A percentile compares a stretch with the other conserved stretches of the same genome.
Evolutionary conservation across 805 yeast species (phyloP).

Genomic region (Nakazawaea peltata): DNA sequence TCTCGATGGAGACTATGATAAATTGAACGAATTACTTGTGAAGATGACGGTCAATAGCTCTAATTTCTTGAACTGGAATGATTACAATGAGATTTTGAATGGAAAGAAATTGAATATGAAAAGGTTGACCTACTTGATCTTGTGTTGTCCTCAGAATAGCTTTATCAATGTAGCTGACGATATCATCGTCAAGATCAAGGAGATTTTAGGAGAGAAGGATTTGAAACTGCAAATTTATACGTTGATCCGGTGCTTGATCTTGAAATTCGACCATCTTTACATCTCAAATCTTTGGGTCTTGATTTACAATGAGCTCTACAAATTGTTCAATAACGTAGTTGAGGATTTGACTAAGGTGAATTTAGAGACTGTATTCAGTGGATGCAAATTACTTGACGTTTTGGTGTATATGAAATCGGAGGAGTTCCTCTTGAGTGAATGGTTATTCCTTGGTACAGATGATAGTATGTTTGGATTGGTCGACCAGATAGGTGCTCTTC

Average conservation of each 20-base stretch:
- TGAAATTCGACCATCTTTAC: constrained; percentile 57
- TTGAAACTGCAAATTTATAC: constrained; percentile 39
- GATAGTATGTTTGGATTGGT: constrained; percentile 28
- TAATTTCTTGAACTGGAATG: constrained; percentile 67
- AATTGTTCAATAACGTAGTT: constrained; percentile 8
- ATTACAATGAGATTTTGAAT: constrained; percentile 44
- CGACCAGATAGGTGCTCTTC: constrained; percentile 35
- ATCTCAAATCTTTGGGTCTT: constrained; percentile 64
- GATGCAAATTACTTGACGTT: constrained; percentile 74
- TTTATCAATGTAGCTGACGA: constrained; percentile 39
- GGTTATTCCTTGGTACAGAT: constrained; percentile 64
- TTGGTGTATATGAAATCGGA: constrained; percentile 61
- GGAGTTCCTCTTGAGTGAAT: constrained; percentile 69
- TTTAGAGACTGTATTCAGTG: constrained; percentile 38
- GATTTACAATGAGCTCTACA: constrained; percentile 53
- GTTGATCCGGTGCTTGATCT: constrained; percentile 55
- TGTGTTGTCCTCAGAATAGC: constrained; percentile 54
- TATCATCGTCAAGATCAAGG: constrained; percentile 40
- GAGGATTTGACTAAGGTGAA: constrained; percentile 21
- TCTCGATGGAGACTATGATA: constrained; percentile 29
- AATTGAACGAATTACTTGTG: constrained; percentile 14
- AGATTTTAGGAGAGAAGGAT: constrained; percentile 24
- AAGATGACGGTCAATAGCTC: constrained; percentile 20
- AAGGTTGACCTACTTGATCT: constrained; percentile 54
- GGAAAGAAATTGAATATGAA: constrained; percentile 44